Base-by-base conservation (phyloP, 164 flowering plant species). In the Saururus chinensis region DNA sequence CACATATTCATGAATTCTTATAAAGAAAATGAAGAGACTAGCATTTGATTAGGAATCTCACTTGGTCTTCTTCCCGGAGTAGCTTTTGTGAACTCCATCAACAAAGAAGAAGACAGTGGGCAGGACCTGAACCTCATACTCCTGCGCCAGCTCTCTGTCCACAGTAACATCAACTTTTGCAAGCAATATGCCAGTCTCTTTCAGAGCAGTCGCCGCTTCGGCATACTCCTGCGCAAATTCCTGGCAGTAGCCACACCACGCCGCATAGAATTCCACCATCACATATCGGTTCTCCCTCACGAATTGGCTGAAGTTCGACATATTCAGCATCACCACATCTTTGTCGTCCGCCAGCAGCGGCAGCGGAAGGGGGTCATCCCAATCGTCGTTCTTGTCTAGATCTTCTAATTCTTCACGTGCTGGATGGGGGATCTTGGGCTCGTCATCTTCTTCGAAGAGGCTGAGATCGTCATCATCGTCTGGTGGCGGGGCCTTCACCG, bases 231-330 rank as follows among this genome's bases (percentile, higher is more conserved):
- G 98, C 45, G 95, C 87, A 57, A 92, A 66, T 0, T 83, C 70
- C 77, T 89, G 81, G 74, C 96, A 92, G 57, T 92, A 93, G 0
- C 90, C 95, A 56, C 96, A 92, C 98, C 98, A 92, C 57, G 98
- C 91, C 21, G 95, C 98, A 56, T 92, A 92, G 66, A 92, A 92
- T 67, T 87, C 96, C 53, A 89, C 95, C 96, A 92, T 81, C 56
- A 87, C 89, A 56, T 73, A 83, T 77, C 70, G 59, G 61, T 89
- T 81, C 49, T 80, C 79, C 86, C 79, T 75, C 19, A 92, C 53
- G 20, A 79, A 68, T 0, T 77, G 80, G 56, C 75, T 87, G 75
- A 92, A 89, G 57, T 92, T 92, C 63, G 82, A 40, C 56, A 80
- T 87, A 68, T 75, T 83, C 70, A 92, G 68, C 59, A 89, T 84